These are phyloP conservation scores for Arthrobotrys iridis DNA, from an alignment of 2,329 filamentous ascomycete genomes.

Conservation along the genomic window DNA sequence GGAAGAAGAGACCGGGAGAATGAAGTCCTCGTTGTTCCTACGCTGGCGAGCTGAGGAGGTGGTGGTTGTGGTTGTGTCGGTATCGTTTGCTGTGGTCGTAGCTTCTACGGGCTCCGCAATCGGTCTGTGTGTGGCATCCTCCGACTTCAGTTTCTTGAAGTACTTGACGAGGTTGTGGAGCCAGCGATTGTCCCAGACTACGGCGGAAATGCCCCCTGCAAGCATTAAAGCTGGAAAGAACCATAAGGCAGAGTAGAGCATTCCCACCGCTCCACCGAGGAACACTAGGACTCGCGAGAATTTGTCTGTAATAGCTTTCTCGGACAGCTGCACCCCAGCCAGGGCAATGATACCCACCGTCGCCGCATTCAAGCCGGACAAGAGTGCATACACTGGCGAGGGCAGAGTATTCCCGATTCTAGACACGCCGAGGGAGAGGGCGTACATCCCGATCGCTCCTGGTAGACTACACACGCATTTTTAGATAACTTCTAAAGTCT, in stretches of 20 bases:
- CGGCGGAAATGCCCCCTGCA: constrained; percentile 66
- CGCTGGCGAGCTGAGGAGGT: constrained; percentile 62
- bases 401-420: constrained; percentile 71
- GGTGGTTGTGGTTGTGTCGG: constrained; percentile 3
- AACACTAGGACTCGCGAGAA: constrained; percentile 73
- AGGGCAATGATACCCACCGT: constrained; percentile 78
- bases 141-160: constrained; percentile 35
- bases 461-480: constrained; percentile 67
- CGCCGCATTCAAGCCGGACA: constrained; percentile 76
- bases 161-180: constrained; percentile 62
- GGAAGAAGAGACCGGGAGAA: constrained; percentile 61
- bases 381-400: constrained; percentile 71
- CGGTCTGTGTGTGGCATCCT: no score
- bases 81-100: not conserved
- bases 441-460: constrained; percentile 76
- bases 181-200: constrained; percentile 69
- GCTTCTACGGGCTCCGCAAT: constrained; percentile 6
- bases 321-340: constrained; percentile 73
- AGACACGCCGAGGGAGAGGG: constrained; percentile 72
- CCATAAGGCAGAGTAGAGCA: constrained; percentile 78
- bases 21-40: constrained; percentile 65
- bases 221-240: constrained; percentile 76
- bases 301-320: constrained; percentile 74
- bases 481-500: not conserved
- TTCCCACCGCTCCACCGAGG: constrained; percentile 70